Percentiles rank a stretch among this genome's conserved stretches.
Conservation (phyloP, 2,329 filamentous ascomycete genomes). For the Fusarium sp. region DNA sequence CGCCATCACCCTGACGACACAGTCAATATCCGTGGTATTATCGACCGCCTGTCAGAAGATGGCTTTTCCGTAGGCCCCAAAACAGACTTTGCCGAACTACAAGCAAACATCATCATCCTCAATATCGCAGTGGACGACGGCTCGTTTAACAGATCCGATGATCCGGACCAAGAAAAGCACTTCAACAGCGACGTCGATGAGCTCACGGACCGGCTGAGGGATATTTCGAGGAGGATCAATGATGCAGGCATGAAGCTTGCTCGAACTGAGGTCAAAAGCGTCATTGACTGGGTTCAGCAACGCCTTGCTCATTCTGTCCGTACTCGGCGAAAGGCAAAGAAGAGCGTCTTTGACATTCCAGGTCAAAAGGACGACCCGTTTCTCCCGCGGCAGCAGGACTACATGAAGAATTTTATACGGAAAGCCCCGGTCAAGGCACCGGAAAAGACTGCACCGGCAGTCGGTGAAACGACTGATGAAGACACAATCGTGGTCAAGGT, state of each 20-base stretch:
- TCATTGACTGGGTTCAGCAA: constrained; percentile 81
- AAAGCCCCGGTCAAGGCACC: constrained; percentile 43
- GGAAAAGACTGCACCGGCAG: constrained; percentile 8
- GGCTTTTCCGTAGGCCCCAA: constrained; percentile 68
- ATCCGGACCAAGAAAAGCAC: constrained; percentile 53
- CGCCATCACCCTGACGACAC: constrained; percentile 58
- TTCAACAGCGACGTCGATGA: constrained; percentile 83
- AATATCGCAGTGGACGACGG: constrained; percentile 83
- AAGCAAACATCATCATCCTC: constrained; percentile 77
- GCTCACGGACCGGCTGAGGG: constrained; percentile 73
- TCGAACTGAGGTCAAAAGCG: constrained; percentile 83
- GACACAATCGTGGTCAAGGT: constrained; percentile 43
- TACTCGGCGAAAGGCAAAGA: constrained; percentile 71
- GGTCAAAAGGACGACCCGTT: constrained; percentile 56
- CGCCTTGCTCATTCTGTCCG: constrained; percentile 81
- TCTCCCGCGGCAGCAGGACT: constrained; percentile 63
- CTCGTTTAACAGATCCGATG: constrained; percentile 47
- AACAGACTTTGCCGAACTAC: constrained; percentile 80
- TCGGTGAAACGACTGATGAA: constrained; percentile 16
- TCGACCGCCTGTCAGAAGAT: constrained; percentile 61
- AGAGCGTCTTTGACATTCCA: constrained; percentile 64
- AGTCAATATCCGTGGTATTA: constrained; percentile 62
- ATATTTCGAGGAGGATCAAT: constrained; percentile 74
- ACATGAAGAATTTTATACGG: constrained; percentile 65
- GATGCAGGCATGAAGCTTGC: constrained; percentile 81